Percentiles rank a stretch among this genome's conserved stretches.
Evolutionary conservation across 2,329 filamentous ascomycete genomes (phyloP).

Genomic region (Ophiostoma quercus): DNA sequence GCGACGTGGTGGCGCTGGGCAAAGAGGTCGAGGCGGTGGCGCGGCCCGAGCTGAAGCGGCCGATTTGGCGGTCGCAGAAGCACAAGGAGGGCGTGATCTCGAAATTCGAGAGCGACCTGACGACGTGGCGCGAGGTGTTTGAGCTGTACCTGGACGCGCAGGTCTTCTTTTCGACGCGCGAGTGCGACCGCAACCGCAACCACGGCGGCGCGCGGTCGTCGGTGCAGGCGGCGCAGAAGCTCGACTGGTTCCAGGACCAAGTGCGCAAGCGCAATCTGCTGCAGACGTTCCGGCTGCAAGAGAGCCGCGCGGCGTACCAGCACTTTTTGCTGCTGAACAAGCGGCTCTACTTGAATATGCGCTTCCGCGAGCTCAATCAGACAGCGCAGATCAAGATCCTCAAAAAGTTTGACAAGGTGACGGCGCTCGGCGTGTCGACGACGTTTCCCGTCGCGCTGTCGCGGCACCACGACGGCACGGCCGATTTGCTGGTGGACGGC

Average conservation of each 20-base stretch:
- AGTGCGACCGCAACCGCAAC: conserved; percentile 45
- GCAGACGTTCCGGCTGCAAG: conserved; percentile 58
- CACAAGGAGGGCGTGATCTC: conserved; percentile 34
- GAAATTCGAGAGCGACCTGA: conserved; percentile 52
- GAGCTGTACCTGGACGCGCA: conserved; percentile 73
- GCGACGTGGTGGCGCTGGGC: conserved; percentile 60
- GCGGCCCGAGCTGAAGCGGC: conserved; percentile 44
- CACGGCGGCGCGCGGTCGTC: conserved; percentile 60
- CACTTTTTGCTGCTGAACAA: conserved; percentile 69
- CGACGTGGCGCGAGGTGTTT: conserved; percentile 75
- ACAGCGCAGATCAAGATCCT: conserved; percentile 75
- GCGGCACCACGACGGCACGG: conserved; percentile 42
- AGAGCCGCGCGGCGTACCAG: conserved; percentile 59
- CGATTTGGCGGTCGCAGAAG: neutral
- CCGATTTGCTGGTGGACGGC: conserved; percentile 59
- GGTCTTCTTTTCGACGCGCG: conserved; percentile 75
- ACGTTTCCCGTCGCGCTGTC: conserved; percentile 13
- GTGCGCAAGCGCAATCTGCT: conserved; percentile 56
- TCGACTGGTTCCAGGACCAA: conserved; percentile 67
- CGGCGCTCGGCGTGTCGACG: conserved; percentile 41
- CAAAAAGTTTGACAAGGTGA: conserved; percentile 88
- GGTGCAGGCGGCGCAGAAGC: conserved; percentile 58
- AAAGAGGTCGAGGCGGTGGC: conserved; percentile 59
- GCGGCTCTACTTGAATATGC: conserved; percentile 69
- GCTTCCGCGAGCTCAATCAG: conserved; percentile 79